A percentile compares a stretch with the other conserved stretches of the same genome.
These are phyloP conservation scores for Brassica rapa DNA, from an alignment of 345 rosid species.

Conservation along the genomic window DNA sequence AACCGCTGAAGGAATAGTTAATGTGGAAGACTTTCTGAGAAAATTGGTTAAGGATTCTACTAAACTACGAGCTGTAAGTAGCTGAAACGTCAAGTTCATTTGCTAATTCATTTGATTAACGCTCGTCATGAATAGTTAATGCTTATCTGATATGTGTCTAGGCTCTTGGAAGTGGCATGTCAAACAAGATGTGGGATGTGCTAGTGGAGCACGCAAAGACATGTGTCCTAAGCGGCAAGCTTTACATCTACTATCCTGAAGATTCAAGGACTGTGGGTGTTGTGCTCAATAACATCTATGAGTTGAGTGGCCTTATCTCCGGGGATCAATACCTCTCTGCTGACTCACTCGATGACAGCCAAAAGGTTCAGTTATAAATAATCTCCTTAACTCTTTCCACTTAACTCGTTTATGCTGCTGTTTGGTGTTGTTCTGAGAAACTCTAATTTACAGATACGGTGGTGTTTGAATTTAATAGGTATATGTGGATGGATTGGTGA, in stretches of 20 bases:
- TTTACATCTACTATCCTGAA: slow-evolving; percentile 73
- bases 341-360: slow-evolving; percentile 78
- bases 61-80: slow-evolving; percentile 72
- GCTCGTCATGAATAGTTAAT: slow-evolving; percentile 23
- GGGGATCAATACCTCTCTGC: slow-evolving; percentile 75
- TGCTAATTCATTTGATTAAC: slow-evolving; percentile 15
- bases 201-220: slow-evolving; percentile 91
- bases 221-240: slow-evolving; percentile 72
- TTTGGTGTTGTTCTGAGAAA: not conserved
- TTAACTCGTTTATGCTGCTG: not conserved
- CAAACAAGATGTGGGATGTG: slow-evolving; percentile 98
- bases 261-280: slow-evolving; percentile 70
- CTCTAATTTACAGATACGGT: not conserved
- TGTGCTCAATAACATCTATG: slow-evolving; percentile 71
- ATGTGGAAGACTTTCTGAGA: slow-evolving; percentile 78
- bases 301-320: slow-evolving; percentile 74
- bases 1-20: slow-evolving; percentile 45
- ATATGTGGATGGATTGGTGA: slow-evolving; percentile 74
- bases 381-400: slow-evolving; percentile 1
- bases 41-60: slow-evolving; percentile 61
- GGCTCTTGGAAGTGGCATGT: slow-evolving; percentile 95
- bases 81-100: slow-evolving; percentile 6
- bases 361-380: slow-evolving; percentile 55
- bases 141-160: slow-evolving; percentile 35
- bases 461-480: slow-evolving; percentile 50